Evolutionary conservation across 2,329 filamentous ascomycete genomes (phyloP), one percentile per base, ranked within the genome.

Genomic region (Herpotrichia juniperi): DNA sequence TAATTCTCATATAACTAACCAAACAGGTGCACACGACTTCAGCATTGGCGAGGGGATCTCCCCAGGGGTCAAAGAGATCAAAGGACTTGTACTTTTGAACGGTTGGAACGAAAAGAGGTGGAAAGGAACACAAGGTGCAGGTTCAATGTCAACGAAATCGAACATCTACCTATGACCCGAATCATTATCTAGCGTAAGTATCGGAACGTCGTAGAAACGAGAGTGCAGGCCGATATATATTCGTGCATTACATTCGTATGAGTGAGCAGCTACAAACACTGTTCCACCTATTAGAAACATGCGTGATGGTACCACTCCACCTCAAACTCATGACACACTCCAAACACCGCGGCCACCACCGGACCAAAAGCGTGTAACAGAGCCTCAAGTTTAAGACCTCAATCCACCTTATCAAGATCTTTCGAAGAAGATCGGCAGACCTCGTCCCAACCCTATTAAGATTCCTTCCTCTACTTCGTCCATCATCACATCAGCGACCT

Each of bases 21-120:
- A 37, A 19, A 14, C 19, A 31, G 67, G 61, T 9, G 69, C 68
- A 7, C 69, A 72, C 45, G 68, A 72, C 24, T 63, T 58, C 25
- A 69, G 58, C 42, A 51, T 69, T 17, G 63, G 64, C 3, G 57
- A 68, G 25, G 50, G 46, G 1, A 63, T 71, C 30, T 44, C 51
- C 19, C 44, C 57, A 3, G 62, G 57, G 1, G 46, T 54, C 47
- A 62, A 61, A 46, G 58, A 62, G 26, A 59, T 72, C 8, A 45
- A 63, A 24, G 66, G 67, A 0, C 50, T 70, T 9, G 48, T 68
- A 11, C 42, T 53, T 26, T 43, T 71, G 22, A 64, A 66, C 26
- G 57, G 54, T 1, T 71, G 69, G 67, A 49, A 22, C 11, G 46
- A 50, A 19, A 66, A 60, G 28, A 57, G 56, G 12, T 68, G 64